Evolutionary conservation across 495 filamentous ascomycete genomes (phyloP), one percentile per base, ranked within the genome.

Genomic region (Aspergillus mulundensis): DNA sequence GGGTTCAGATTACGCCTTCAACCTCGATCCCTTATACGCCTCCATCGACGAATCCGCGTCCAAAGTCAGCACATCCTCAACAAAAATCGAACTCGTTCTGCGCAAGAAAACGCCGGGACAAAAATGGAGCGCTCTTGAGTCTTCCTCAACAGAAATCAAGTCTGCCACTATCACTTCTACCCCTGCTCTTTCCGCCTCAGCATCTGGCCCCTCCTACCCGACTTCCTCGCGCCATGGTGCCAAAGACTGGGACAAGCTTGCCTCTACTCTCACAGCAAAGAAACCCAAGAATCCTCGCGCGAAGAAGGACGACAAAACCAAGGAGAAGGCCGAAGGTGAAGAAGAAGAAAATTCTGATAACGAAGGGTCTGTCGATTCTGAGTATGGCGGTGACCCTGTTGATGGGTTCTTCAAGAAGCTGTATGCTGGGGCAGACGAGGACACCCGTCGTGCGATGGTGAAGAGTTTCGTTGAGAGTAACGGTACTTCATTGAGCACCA

Each of bases 401-500:
- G 88, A 94, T 58, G 69, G 65, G 2, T 98, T 97, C 73, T 98
- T 98, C 79, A 93, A 95, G 78, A 86, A 87, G 66, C 78, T 98
- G 0, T 97, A 94, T 70, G 85, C 87, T 58, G 77, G 77, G 50
- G 87, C 91, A 0, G 84, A 89, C 50, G 81, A 84, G 0, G 92
- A 98, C 57, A 90, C 89, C 34, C 83, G 81, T 62, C 81, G 90
- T 3, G 94, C 94, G 3, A 98, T 98, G 94, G 90, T 96, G 83
- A 98, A 98, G 81, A 96, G 90, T 69, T 97, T 89, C 63, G 70
- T 83, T 20, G 94, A 98, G 75, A 96, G 91, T 66, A 89, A 93
- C 60, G 94, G 94, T 1, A 98, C 94, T 0, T 84, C 90, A 1
- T 72, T 98, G 57, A 97, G 92, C 67, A 98, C 95, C 1, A 89